Evolutionary conservation across 441 rosid species (phyloP).

Genomic region (Corymbia citriodora): DNA sequence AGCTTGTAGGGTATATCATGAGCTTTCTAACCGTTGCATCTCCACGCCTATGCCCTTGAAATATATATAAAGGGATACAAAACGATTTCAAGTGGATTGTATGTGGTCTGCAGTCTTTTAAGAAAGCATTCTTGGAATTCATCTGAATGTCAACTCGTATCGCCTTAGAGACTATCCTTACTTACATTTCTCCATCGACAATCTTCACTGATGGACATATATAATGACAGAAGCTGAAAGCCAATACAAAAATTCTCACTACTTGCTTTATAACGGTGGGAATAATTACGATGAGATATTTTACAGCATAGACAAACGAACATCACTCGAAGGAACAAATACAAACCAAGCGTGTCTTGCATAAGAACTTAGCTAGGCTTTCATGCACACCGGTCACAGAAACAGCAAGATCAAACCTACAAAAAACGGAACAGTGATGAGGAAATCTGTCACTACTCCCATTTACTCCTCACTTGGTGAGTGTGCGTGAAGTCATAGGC

Average conservation of each 20-base stretch:
- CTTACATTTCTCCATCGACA: background rate
- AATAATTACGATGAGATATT: background rate
- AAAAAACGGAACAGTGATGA: background rate
- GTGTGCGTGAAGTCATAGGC: background rate
- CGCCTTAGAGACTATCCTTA: background rate
- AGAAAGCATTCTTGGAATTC: background rate
- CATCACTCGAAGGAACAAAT: background rate
- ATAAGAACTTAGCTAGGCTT: background rate
- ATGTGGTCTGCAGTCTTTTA: background rate
- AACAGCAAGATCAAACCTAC: background rate
- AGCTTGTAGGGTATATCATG: background rate
- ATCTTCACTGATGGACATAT: background rate
- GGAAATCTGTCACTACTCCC: background rate
- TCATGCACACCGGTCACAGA: background rate
- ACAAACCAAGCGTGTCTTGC: background rate
- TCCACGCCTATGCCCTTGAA: background rate
- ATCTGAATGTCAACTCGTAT: background rate
- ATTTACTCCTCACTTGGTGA: background rate
- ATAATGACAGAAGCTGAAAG: background rate
- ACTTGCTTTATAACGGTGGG: background rate
- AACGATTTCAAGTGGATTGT: background rate
- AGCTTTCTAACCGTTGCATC: background rate
- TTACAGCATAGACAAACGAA: background rate
- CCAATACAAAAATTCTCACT: background rate
- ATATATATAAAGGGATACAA: background rate